Base-by-base conservation (phyloP, 768 basidiomycete genomes). In the Mycena floridula region DNA sequence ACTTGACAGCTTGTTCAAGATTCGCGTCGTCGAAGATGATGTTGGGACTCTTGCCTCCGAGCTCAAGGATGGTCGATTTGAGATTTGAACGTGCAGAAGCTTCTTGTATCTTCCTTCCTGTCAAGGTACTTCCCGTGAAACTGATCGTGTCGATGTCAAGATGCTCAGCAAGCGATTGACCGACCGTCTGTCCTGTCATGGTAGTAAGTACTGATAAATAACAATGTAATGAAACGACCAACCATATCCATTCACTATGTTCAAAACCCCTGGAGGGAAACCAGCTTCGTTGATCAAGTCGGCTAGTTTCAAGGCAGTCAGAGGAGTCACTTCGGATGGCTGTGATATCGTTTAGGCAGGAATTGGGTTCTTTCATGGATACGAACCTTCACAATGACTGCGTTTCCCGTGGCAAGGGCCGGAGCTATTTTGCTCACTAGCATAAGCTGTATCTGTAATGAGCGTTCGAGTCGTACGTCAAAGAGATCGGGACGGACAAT, bases 71-170 rank as follows among this genome's bases (percentile, higher is more conserved):
- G 35, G 82, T 77, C 32, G 72, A 70, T 88, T 88, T 25, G 71
- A 73, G 53, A 70, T 69, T 82, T 18, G 64, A 60, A 2, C 32
- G 23, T 16, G 79, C 74, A 4, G 85, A 73, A 0, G 81, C 76
- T 53, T 77, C 72, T 66, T 82, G 72, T 30, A 86, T 75, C 50
- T 70, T 72, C 12, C 76, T 52, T 77, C 72, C 67, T 82, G 72
- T 59, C 85, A 73, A 58, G 4, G 82, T 82, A 43, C 74, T 76
- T n/a, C 85, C 85, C 5, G 85, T 86, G 67, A 87, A 85, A 0
- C 82, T 76, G 47, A 86, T 63, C 66, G 82, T 83, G 48, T 77
- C 70, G 51, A 84, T 76, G 28, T 59, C 60, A 51, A 66, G 68
- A 63, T 84, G 81, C 38, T 65, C 60, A 1, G 75, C 56, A 51